Evolutionary conservation across 495 filamentous ascomycete genomes (phyloP).

Genomic region (Xylaria nigripes): DNA sequence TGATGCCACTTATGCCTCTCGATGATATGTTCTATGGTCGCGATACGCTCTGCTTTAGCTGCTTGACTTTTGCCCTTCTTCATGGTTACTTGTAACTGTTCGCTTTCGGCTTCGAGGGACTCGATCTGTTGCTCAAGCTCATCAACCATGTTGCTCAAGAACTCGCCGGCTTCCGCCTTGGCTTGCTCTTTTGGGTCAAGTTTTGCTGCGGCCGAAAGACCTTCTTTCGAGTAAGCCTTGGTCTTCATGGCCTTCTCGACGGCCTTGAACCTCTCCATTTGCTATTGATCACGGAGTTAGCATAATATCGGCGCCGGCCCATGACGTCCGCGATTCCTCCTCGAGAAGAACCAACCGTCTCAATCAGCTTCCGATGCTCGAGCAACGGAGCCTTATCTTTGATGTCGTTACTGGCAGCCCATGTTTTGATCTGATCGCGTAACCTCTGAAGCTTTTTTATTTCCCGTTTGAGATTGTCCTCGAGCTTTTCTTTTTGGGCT

Average conservation of each 20-base stretch:
- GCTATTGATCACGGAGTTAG: conserved; percentile 45
- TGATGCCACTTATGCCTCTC: conserved; percentile 97
- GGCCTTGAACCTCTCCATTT: conserved; percentile 99
- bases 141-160: conserved; percentile 80
- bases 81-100: conserved; percentile 74
- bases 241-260: conserved; percentile 99
- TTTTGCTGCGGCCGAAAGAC: conserved; percentile 79
- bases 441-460: conserved; percentile 99
- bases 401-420: conserved; percentile 94
- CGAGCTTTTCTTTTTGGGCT: conserved; percentile 94
- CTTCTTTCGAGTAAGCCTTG: conserved; percentile 98
- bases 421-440: conserved; percentile 98
- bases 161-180: conserved; percentile 76
- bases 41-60: conserved; percentile 74
- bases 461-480: conserved; percentile 94
- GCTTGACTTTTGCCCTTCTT: conserved; percentile 89
- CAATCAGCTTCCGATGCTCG: conserved; percentile 89
- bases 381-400: conserved; percentile 95
- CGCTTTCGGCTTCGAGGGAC: conserved; percentile 81
- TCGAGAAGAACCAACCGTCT: conserved; percentile 58
- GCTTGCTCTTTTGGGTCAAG: conserved; percentile 93
- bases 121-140: conserved; percentile 92
- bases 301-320: background rate
- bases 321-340: background rate
- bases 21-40: conserved; percentile 71